These are phyloP conservation scores for Microdochium nivale DNA, from an alignment of 2,329 filamentous ascomycete species.

Conservation along the genomic window DNA sequence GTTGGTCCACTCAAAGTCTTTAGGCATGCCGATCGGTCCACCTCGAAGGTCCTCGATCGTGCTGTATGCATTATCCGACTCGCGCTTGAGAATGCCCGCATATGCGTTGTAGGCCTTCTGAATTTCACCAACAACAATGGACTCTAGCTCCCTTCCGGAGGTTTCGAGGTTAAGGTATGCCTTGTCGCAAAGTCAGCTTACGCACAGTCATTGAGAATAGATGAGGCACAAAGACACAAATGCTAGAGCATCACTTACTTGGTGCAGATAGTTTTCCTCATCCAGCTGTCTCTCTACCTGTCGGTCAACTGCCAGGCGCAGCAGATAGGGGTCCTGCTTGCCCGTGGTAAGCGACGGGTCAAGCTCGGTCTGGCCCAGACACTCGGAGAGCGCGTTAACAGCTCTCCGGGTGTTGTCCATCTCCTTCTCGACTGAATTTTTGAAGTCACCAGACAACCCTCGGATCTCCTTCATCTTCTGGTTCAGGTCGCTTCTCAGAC, in stretches of 20 bases:
- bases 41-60: conserved; percentile 73
- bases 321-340: conserved; percentile 86
- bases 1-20: conserved; percentile 81
- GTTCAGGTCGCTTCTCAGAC: conserved; percentile 76
- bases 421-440: conserved; percentile 92
- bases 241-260: conserved; percentile 44
- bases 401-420: conserved; percentile 76
- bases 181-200: conserved; percentile 31
- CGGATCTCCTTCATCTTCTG: conserved; percentile 99
- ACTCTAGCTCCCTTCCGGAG: conserved; percentile 89
- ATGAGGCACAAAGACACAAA: not conserved
- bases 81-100: conserved; percentile 81
- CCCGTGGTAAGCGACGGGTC: conserved; percentile 69
- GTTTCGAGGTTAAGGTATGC: conserved; percentile 91
- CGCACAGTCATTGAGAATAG: not conserved
- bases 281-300: conserved; percentile 90
- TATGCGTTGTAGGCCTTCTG: conserved; percentile 97
- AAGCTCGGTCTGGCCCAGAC: conserved; percentile 68
- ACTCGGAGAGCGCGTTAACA: conserved; percentile 73
- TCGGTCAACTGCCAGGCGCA: conserved; percentile 77
- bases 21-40: conserved; percentile 86
- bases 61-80: conserved; percentile 73
- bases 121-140: conserved; percentile 93
- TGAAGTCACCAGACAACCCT: conserved; percentile 85
- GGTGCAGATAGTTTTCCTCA: conserved; percentile 94